Percentiles rank a stretch among this genome's conserved stretches.
Conservation (phyloP, 768 basidiomycete species). For the Amanita molliuscula region DNA sequence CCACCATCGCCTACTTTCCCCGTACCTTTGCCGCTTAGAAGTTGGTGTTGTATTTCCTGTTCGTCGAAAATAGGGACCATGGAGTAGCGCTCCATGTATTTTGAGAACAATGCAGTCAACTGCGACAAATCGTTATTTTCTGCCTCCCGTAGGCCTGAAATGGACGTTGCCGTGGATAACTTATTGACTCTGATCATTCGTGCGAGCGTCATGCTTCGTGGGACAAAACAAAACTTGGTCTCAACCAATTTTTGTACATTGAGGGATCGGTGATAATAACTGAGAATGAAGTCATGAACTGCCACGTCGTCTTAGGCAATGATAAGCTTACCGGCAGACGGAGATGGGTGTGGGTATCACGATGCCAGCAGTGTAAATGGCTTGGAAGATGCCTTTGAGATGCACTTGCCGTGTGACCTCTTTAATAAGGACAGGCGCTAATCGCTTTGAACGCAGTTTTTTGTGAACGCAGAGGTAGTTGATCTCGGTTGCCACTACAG, state of each 20-base stretch:
- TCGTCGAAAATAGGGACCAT: slow-evolving; percentile 65
- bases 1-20: slow-evolving; percentile 41
- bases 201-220: slow-evolving; percentile 83
- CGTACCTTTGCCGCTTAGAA: slow-evolving; percentile 74
- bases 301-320: neutral
- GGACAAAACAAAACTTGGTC: slow-evolving; percentile 80
- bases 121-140: slow-evolving; percentile 64
- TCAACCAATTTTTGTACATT: slow-evolving; percentile 91
- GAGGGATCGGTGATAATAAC: slow-evolving; percentile 87
- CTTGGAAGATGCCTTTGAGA: slow-evolving; percentile 87
- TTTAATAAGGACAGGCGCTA: slow-evolving; percentile 94
- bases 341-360: slow-evolving; percentile 91
- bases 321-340: slow-evolving; percentile 55
- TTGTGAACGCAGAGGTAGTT: slow-evolving; percentile 98
- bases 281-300: slow-evolving; percentile 17
- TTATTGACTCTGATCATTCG: slow-evolving; percentile 76
- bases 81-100: slow-evolving; percentile 81
- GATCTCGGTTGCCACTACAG: slow-evolving; percentile 75
- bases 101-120: slow-evolving; percentile 59
- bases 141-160: slow-evolving; percentile 80
- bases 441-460: slow-evolving; percentile 88
- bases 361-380: slow-evolving; percentile 92
- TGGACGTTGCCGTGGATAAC: slow-evolving; percentile 35
- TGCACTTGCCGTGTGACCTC: slow-evolving; percentile 93
- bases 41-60: slow-evolving; percentile 80